A percentile compares a stretch with the other conserved stretches of the same genome.
Conservation (phyloP, 2,329 filamentous ascomycete species). For the Penicillium sp. region DNA sequence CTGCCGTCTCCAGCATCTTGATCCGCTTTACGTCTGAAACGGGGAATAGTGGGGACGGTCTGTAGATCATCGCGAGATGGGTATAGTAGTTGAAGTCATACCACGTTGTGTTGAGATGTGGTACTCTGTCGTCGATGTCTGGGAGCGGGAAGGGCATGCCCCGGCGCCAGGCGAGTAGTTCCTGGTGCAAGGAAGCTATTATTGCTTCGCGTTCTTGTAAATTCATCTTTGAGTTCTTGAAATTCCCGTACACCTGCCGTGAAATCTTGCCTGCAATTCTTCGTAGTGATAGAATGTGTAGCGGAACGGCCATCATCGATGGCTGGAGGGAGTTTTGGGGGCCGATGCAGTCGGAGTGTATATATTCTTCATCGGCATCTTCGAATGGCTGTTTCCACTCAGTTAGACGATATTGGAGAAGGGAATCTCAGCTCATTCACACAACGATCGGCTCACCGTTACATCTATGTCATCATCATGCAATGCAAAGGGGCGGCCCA, state of each 20-base stretch:
- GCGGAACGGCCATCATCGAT: slow-evolving; percentile 34
- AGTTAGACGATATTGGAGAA: neutral
- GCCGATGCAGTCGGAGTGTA: slow-evolving; percentile 18
- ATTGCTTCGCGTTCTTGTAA: neutral
- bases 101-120: slow-evolving; percentile 40
- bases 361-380: slow-evolving; percentile 31
- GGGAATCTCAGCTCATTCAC: neutral
- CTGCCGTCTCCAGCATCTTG: neutral
- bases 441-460: slow-evolving; percentile 14
- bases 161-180: slow-evolving; percentile 40
- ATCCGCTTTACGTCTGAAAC: neutral
- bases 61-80: slow-evolving; percentile 40
- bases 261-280: slow-evolving; percentile 38
- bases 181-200: slow-evolving; percentile 23
- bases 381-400: slow-evolving; percentile 29
- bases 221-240: neutral
- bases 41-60: slow-evolving; percentile 35
- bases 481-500: slow-evolving; percentile 41
- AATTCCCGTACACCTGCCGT: slow-evolving; percentile 22
- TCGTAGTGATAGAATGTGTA: slow-evolving; percentile 38
- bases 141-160: slow-evolving; percentile 41
- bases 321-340: slow-evolving; percentile 25
- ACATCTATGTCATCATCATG: slow-evolving; percentile 43
- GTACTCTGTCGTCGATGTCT: slow-evolving; percentile 33
- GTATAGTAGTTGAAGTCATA: slow-evolving; percentile 45